Evolutionary conservation across 768 basidiomycete species (phyloP).

Genomic region (Cystofilobasidium macerans): DNA sequence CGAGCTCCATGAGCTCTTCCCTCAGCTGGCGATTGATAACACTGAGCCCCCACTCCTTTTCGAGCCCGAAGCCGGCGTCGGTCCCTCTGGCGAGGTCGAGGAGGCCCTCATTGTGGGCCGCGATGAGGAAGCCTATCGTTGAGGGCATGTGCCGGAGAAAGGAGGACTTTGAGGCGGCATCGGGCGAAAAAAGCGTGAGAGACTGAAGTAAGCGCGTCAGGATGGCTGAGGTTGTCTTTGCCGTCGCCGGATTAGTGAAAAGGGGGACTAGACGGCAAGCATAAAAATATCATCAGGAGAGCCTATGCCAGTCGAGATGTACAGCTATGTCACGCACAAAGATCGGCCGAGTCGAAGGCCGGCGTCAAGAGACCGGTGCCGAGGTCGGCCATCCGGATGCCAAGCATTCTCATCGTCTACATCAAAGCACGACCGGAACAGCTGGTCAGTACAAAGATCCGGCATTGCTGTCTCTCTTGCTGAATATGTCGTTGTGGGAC

Average conservation of each 20-base stretch:
- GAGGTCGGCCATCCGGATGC: not conserved
- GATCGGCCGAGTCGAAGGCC: not conserved
- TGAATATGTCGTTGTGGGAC: not conserved
- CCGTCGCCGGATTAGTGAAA: not conserved
- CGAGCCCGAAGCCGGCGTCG: not conserved
- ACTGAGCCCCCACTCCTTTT: not conserved
- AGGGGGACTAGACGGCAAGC: not conserved
- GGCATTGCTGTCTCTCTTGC: no score
- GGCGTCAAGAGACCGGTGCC: not conserved
- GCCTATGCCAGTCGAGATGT: not conserved
- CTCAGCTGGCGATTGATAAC: not conserved
- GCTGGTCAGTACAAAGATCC: not conserved
- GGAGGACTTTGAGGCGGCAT: not conserved
- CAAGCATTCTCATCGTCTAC: not conserved
- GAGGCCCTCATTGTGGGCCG: not conserved
- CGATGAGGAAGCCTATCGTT: not conserved
- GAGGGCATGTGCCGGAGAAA: not conserved
- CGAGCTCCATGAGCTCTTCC: not conserved
- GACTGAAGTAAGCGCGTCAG: not conserved
- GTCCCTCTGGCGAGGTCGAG: not conserved
- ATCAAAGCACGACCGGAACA: not conserved
- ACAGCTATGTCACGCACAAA: not conserved
- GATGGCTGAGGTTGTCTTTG: not conserved
- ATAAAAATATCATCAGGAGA: not conserved
- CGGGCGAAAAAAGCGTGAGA: not conserved